Conservation (phyloP, 2,329 filamentous ascomycete species). For the Sarocladium strictum region DNA sequence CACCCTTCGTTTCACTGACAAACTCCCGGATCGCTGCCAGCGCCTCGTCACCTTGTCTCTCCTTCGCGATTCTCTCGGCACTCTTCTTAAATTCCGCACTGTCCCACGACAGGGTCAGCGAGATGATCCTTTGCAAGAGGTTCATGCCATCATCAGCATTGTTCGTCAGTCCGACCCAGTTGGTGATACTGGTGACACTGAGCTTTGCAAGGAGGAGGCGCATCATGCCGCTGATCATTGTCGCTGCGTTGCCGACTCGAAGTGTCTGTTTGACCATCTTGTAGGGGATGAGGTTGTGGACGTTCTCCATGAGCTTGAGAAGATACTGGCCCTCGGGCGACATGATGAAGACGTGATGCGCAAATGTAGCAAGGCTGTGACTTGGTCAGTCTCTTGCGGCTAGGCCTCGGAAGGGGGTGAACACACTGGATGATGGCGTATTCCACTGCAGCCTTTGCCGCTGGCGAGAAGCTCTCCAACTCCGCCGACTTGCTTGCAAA, state of each 20-base stretch:
- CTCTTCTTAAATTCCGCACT: conserved; percentile 62
- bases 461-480: conserved; percentile 56
- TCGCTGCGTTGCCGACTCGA: conserved; percentile 70
- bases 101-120: conserved; percentile 68
- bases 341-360: conserved; percentile 67
- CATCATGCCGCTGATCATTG: conserved; percentile 74
- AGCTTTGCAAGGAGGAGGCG: conserved; percentile 71
- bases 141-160: conserved; percentile 76
- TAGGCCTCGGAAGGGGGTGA: conserved; percentile 1
- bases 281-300: conserved; percentile 68
- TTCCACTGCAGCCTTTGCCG: conserved; percentile 59
- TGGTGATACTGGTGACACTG: conserved; percentile 66
- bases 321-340: conserved; percentile 72
- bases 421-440: conserved; percentile 64
- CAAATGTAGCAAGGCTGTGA: conserved; percentile 61
- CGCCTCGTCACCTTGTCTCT: conserved; percentile 56
- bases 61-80: conserved; percentile 57
- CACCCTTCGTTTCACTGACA: conserved; percentile 31
- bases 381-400: background rate
- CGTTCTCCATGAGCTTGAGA: conserved; percentile 62
- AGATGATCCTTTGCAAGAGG: conserved; percentile 70
- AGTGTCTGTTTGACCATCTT: conserved; percentile 66
- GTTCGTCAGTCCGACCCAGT: conserved; percentile 70
- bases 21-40: conserved; percentile 56
- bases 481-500: conserved; percentile 55